Evolutionary conservation across 805 yeast species (phyloP), one percentile per base, ranked within the genome.

Genomic region (Lipomyces sp.): DNA sequence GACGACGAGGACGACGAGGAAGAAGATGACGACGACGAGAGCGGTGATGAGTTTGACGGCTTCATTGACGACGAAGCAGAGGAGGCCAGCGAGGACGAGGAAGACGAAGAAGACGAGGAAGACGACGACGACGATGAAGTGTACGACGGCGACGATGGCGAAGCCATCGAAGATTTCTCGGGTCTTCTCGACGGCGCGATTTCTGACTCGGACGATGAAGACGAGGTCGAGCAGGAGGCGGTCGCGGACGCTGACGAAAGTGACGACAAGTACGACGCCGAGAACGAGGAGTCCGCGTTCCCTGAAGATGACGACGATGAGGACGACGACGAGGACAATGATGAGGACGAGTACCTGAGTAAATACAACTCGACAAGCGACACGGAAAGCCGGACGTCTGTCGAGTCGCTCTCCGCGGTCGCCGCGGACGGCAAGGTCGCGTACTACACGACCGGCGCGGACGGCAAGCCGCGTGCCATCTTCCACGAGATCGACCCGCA

Each of bases 401-500:
- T 51, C 7, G 33, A 47, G n/a, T 46, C 51, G 11, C 49, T n/a
- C 14, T 29, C 39, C 13, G 44, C 53, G 18, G 40, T 45, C 24
- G 52, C 34, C 14, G 52, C 49, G 19, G 51, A 46, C 34, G 43
- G 38, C 29, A 45, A 39, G 18, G 45, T 46, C 13, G 24, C 37
- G 4, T 47, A 45, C 29, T 46, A 47, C 50, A 46, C 52, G 8
- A 41, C 44, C 10, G 75, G 75, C 3, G 73, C 75, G 1, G 96
- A 91, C 68, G 97, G 98, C 7, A 72, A 77, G 33, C 80, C 81
- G n/a, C 75, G 98, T 65, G 68, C 82, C 4, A 74, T 90, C 49
- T 81, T 78, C 62, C 96, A 96, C 2, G 97, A 89, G 65, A 91
- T 93, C 54, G 86, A 88, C 33, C 98, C 98, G 4, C 64, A 61